phyloP scores from a whole-genome alignment of 2,329 filamentous ascomycete genomes.

The Zopfia rhizophila region DNA sequence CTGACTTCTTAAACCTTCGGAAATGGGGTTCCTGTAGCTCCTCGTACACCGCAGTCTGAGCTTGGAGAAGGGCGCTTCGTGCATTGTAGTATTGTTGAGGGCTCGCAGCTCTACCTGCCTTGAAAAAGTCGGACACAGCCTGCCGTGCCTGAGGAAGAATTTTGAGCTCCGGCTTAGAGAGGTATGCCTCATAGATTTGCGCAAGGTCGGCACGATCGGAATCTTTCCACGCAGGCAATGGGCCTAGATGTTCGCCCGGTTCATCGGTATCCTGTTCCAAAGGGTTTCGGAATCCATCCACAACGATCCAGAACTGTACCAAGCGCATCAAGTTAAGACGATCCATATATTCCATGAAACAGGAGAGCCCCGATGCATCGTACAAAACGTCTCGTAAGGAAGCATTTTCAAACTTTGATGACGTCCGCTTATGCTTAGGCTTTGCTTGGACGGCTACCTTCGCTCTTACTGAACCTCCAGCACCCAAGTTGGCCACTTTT shows the following conservation, averaged over 20 bases:
- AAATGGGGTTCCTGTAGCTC: conserved; percentile 85
- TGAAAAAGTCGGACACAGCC: conserved; percentile 80
- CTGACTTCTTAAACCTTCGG: conserved; percentile 87
- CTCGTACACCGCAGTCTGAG: conserved; percentile 85
- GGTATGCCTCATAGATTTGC: conserved; percentile 90
- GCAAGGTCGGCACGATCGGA: conserved; percentile 88
- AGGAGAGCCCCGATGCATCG: conserved; percentile 89
- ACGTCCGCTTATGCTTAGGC: conserved; percentile 50
- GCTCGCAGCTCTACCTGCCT: conserved; percentile 78
- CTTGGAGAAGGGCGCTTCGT: conserved; percentile 79
- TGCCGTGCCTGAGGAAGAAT: conserved; percentile 75
- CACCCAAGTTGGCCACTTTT: conserved; percentile 82
- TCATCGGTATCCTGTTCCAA: conserved; percentile 87
- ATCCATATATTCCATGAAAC: conserved; percentile 99
- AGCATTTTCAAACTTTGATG: conserved; percentile 77
- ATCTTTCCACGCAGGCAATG: conserved; percentile 74
- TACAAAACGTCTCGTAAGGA: conserved; percentile 87
- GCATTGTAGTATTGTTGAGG: conserved; percentile 85
- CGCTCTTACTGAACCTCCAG: conserved; percentile 64
- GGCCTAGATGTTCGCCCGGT: conserved; percentile 64
- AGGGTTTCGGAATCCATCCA: conserved; percentile 94
- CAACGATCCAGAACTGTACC: conserved; percentile 98
- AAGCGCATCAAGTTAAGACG: conserved; percentile 85
- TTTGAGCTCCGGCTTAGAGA: conserved; percentile 83
- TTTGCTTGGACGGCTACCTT: conserved; percentile 53